phyloP scores from a whole-genome alignment of 2,329 filamentous ascomycete species.

The Ophiostoma quercus region DNA sequence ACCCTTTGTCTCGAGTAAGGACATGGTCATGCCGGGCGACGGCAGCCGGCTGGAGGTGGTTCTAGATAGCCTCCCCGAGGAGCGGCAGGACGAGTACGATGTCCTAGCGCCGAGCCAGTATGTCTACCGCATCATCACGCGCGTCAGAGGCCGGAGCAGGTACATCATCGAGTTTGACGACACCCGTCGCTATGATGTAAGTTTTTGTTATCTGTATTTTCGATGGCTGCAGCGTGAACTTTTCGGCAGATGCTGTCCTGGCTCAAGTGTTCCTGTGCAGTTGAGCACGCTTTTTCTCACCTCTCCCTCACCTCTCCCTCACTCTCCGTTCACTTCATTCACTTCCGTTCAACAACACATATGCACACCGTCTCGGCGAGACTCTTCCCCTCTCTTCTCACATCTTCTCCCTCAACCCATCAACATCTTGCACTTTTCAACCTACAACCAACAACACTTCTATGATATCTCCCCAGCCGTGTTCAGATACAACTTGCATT shows the following conservation, averaged over 20 bases:
- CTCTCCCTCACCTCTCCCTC: neutral
- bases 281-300: neutral
- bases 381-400: neutral
- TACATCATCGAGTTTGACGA: slow-evolving; percentile 28
- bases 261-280: neutral
- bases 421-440: neutral
- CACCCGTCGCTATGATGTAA: slow-evolving; percentile 25
- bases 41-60: slow-evolving; percentile 22
- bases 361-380: neutral
- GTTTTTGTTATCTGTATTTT: neutral
- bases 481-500: neutral
- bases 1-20: neutral
- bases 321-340: neutral
- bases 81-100: slow-evolving; percentile 22
- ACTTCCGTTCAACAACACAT: neutral
- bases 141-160: slow-evolving; percentile 21
- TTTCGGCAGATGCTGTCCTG: no score
- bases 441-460: neutral
- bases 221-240: neutral
- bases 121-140: slow-evolving; percentile 22
- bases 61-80: slow-evolving; percentile 21
- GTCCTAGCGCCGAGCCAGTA: slow-evolving; percentile 24
- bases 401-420: neutral
- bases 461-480: neutral
- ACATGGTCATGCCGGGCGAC: slow-evolving; percentile 16